These are phyloP conservation scores for Mycothermus thermophilus DNA, from an alignment of 495 filamentous ascomycete genomes.

Conservation along the genomic window DNA sequence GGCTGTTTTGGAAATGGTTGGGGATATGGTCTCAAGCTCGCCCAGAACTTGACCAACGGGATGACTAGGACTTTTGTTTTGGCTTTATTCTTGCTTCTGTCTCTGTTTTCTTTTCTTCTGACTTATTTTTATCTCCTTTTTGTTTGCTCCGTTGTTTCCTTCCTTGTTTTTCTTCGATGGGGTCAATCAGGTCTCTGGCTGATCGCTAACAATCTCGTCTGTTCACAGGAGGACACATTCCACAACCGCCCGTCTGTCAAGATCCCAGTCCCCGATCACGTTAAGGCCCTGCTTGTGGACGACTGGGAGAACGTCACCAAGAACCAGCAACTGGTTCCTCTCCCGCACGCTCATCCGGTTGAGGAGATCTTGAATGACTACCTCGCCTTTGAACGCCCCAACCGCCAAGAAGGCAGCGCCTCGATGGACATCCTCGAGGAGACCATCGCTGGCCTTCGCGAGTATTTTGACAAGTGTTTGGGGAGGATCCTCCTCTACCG, in stretches of 20 bases:
- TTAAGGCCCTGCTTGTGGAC: conserved; percentile 86
- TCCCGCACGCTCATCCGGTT: conserved; percentile 65
- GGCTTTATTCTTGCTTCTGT: too few species aligned
- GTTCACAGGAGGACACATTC: conserved; percentile 68
- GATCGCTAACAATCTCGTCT: conserved; percentile 7
- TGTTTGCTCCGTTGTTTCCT: not conserved
- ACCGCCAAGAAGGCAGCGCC: conserved; percentile 48
- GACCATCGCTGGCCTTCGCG: conserved; percentile 63
- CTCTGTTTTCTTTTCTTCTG: not conserved
- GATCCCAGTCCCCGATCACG: conserved; percentile 64
- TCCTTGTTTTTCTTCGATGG: not conserved
- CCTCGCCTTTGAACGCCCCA: conserved; percentile 49
- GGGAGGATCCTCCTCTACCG: conserved; percentile 82
- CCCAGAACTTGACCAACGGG: too few species aligned
- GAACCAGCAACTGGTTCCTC: conserved; percentile 68
- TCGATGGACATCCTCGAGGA: conserved; percentile 80
- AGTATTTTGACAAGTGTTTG: conserved; percentile 82
- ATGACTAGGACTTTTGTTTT: too few species aligned
- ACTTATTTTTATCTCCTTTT: not conserved
- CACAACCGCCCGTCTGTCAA: conserved; percentile 65
- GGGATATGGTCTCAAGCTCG: too few species aligned
- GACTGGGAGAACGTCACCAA: conserved; percentile 99
- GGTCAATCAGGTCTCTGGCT: not conserved
- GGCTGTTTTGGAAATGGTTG: too few species aligned
- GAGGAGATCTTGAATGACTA: conserved; percentile 70